Percentiles rank a stretch among this genome's conserved stretches.
phyloP scores from a whole-genome alignment of 2,329 filamentous ascomycete genomes.

The Scedosporium minutisporum region DNA sequence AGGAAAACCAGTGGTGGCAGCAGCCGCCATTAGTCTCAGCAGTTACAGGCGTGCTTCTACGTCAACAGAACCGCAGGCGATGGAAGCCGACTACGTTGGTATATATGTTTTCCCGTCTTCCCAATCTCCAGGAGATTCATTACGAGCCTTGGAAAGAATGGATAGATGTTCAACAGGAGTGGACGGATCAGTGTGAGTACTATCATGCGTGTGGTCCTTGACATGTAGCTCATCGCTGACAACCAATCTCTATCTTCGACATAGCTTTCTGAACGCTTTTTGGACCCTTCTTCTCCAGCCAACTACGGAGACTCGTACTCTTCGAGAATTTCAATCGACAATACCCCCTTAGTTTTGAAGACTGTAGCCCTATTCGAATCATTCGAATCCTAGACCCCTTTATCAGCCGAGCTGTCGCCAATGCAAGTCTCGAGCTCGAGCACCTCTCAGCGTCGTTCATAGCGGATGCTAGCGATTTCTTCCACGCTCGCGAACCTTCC shows the following conservation, averaged over 20 bases:
- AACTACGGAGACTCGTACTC: background rate
- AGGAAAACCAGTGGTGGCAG: constrained; percentile 22
- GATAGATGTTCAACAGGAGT: constrained; percentile 8
- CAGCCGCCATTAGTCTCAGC: constrained; percentile 22
- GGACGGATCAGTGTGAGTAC: constrained; percentile 20
- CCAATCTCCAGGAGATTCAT: constrained; percentile 25
- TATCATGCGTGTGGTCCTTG: constrained; percentile 11
- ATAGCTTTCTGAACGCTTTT: background rate
- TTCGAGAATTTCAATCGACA: too few species aligned
- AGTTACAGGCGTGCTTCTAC: constrained; percentile 23
- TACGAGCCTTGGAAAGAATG: constrained; percentile 30
- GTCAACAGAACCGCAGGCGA: constrained; percentile 26
- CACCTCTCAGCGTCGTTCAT: constrained; percentile 22
- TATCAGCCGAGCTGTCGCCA: constrained; percentile 19
- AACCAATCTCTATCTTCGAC: background rate
- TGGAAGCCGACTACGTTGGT: constrained; percentile 21
- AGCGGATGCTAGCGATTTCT: constrained; percentile 21
- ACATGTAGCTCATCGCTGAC: background rate
- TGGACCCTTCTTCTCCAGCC: background rate
- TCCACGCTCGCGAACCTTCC: constrained; percentile 12
- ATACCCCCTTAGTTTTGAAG: too few species aligned
- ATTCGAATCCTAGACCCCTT: constrained; percentile 11
- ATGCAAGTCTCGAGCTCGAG: constrained; percentile 18
- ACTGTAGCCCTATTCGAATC: background rate
- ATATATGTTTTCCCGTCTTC: constrained; percentile 23